Evolutionary conservation across 805 yeast species (phyloP).

Genomic region (Nakazawaea holstii): DNA sequence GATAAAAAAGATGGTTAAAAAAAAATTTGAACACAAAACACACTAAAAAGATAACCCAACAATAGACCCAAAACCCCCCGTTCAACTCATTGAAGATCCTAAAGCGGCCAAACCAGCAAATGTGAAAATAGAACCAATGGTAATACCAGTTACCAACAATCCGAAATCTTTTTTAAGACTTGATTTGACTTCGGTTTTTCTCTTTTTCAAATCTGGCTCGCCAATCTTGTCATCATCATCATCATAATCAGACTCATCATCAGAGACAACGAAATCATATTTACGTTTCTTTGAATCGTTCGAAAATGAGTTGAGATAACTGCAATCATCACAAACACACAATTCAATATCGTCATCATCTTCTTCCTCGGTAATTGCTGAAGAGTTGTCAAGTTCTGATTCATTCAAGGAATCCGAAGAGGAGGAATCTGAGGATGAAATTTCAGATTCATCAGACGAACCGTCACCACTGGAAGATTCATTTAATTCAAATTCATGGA

Average conservation of each 20-base stretch:
- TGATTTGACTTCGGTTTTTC: not conserved
- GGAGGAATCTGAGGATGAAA: not conserved
- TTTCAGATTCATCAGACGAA: not conserved
- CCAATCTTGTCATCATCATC: not conserved
- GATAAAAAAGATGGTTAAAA: no score
- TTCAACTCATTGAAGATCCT: not conserved
- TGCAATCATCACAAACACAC: not conserved
- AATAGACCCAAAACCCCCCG: not conserved
- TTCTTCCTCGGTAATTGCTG: not conserved
- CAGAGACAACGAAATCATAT: not conserved
- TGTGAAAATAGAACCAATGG: slow-evolving; percentile 8
- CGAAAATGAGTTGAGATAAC: not conserved
- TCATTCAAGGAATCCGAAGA: not conserved
- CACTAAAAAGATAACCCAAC: not conserved
- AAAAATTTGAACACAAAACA: no score
- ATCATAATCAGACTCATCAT: not conserved
- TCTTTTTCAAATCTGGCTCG: not conserved
- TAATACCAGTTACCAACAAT: slow-evolving; percentile 5
- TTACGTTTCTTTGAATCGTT: not conserved
- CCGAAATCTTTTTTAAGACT: slow-evolving; percentile 1
- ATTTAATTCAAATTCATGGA: not conserved
- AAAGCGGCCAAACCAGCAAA: slow-evolving; percentile 5
- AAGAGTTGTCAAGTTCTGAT: not conserved
- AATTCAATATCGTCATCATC: not conserved
- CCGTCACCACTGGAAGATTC: not conserved